Evolutionary conservation across 306 rosid species (phyloP).

Genomic region (Quercus rubra): DNA sequence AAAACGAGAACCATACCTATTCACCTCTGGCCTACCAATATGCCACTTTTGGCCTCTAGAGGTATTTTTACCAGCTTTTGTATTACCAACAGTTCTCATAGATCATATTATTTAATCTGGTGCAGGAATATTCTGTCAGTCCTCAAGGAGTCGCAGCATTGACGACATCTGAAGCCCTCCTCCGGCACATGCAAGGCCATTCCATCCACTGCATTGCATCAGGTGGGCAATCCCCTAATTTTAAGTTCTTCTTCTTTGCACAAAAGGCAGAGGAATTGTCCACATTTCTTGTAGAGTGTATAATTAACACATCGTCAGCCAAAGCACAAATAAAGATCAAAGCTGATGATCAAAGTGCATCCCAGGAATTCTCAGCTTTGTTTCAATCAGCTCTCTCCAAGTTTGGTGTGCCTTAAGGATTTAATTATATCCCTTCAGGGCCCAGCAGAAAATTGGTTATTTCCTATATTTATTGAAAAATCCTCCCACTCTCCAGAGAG

Average conservation of each 20-base stretch:
- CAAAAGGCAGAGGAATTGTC: slow-evolving; percentile 80
- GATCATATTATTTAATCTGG: slow-evolving; percentile 3
- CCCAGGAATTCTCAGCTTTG: slow-evolving; percentile 63
- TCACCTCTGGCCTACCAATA: neutral
- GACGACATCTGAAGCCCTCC: slow-evolving; percentile 62
- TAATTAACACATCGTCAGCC: slow-evolving; percentile 81
- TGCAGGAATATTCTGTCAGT: slow-evolving; percentile 70
- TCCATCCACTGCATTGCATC: slow-evolving; percentile 91
- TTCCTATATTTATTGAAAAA: slow-evolving; percentile 1
- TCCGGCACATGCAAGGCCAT: slow-evolving; percentile 84
- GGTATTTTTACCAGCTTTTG: neutral
- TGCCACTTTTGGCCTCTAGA: neutral
- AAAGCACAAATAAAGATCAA: slow-evolving; percentile 84
- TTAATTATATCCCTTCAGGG: slow-evolving; percentile 18
- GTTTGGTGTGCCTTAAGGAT: slow-evolving; percentile 57
- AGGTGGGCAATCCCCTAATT: slow-evolving; percentile 89
- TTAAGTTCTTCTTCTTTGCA: slow-evolving; percentile 96
- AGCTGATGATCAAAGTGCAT: slow-evolving; percentile 79
- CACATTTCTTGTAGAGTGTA: slow-evolving; percentile 79
- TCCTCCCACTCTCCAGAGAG: neutral
- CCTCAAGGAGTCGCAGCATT: slow-evolving; percentile 69
- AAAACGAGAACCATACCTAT: neutral
- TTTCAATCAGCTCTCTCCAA: slow-evolving; percentile 89
- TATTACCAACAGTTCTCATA: neutral
- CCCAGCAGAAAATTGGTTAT: slow-evolving; percentile 5